Evolutionary conservation across 805 yeast genomes (phyloP).

Genomic region (Kluyveromyces wickerhamii): DNA sequence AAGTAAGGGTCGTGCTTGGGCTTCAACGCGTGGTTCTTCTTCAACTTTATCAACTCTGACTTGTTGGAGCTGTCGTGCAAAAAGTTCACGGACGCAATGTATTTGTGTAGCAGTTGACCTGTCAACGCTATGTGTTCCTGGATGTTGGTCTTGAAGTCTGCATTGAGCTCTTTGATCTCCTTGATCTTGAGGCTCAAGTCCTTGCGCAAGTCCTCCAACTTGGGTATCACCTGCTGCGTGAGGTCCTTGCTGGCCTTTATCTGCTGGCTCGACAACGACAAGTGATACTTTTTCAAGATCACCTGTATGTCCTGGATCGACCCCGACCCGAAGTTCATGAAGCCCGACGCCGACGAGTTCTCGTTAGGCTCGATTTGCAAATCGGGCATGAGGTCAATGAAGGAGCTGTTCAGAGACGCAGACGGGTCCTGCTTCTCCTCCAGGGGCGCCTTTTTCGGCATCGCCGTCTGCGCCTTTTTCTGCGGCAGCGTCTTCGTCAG

Average conservation of each 20-base stretch:
- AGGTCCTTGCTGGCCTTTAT: constrained; percentile 47
- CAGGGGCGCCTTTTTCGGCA: constrained; percentile 1
- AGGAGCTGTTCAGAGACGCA: constrained; percentile 2
- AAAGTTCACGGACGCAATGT: constrained; percentile 37
- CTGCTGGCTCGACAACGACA: constrained; percentile 48
- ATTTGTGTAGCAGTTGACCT: constrained; percentile 45
- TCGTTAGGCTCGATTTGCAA: constrained; percentile 11
- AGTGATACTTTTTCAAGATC: constrained; percentile 55
- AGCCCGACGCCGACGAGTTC: constrained; percentile 34
- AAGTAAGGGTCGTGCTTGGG: constrained; percentile 54
- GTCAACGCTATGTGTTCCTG: constrained; percentile 55
- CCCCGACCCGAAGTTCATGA: constrained; percentile 65
- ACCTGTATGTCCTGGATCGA: constrained; percentile 76
- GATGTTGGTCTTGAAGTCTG: constrained; percentile 54
- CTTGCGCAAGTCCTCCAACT: constrained; percentile 50
- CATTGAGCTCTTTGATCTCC: constrained; percentile 64
- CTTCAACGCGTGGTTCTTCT: constrained; percentile 22
- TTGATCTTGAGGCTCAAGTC: constrained; percentile 72
- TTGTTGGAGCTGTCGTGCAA: constrained; percentile 31
- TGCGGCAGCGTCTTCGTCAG: constrained; percentile 39
- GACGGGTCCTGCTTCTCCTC: constrained; percentile 3
- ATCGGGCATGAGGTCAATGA: constrained; percentile 5
- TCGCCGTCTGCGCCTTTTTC: constrained; percentile 12
- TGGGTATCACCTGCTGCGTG: constrained; percentile 45
- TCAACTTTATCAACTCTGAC: constrained; percentile 16